These are phyloP conservation scores for Spathaspora sp. DNA, from an alignment of 1,139 yeast genomes.

Conservation along the genomic window DNA sequence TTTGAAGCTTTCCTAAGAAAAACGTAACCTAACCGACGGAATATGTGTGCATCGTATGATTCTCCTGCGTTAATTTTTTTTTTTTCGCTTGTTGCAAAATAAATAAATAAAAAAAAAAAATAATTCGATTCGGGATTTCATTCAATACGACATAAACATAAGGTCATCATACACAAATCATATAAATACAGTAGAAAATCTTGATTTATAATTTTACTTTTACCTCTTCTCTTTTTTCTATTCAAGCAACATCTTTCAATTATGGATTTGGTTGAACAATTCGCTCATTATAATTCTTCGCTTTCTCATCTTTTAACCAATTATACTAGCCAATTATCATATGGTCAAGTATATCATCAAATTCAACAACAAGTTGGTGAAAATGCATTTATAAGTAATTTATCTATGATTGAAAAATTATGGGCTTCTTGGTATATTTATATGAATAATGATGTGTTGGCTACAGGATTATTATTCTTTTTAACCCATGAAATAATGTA, in stretches of 20 bases:
- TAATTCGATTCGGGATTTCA: neutral
- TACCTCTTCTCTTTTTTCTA: neutral
- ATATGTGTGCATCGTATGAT: slow-evolving; percentile 1
- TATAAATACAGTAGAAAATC: neutral
- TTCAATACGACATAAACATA: neutral
- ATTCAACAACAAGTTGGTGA: slow-evolving; percentile 5
- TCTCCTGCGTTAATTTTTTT: neutral
- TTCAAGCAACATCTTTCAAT: neutral
- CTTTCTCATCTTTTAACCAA: slow-evolving; percentile 7
- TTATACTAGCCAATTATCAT: neutral
- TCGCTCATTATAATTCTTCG: slow-evolving; percentile 5
- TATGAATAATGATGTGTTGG: slow-evolving; percentile 73
- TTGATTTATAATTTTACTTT: neutral
- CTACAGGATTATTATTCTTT: slow-evolving; percentile 80
- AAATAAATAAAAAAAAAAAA: neutral
- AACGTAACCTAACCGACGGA: slow-evolving; percentile 1
- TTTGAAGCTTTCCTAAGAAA: neutral
- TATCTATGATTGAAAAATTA: slow-evolving; percentile 42
- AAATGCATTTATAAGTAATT: slow-evolving; percentile 2
- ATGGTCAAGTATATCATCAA: slow-evolving; percentile 4
- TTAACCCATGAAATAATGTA: slow-evolving; percentile 75
- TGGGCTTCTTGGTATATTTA: slow-evolving; percentile 83
- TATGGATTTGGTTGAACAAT: slow-evolving; percentile 7
- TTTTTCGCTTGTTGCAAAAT: neutral
- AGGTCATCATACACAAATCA: neutral